Conservation (phyloP, 148 eudicot genomes). For the Chenopodium album region DNA sequence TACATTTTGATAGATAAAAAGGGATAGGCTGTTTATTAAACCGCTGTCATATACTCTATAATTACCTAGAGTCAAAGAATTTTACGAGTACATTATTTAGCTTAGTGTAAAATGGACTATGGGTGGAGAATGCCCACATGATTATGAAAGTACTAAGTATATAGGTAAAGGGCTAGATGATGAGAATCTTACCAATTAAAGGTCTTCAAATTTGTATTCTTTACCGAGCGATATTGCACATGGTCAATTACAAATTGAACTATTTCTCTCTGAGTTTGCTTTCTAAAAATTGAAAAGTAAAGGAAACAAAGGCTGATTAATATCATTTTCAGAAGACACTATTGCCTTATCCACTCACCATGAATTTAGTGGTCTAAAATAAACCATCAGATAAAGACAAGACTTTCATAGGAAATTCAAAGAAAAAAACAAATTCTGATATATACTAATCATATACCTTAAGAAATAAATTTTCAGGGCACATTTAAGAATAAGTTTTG, state of each 20-base stretch:
- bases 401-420: no score
- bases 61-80: not conserved
- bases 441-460: no score
- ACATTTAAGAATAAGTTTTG: no score
- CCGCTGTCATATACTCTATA: not conserved
- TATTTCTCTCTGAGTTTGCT: not conserved
- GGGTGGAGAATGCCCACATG: not conserved
- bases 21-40: not conserved
- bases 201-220: not conserved
- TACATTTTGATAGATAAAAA: not conserved
- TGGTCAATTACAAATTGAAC: not conserved
- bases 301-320: not conserved
- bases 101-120: not conserved
- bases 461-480: no score
- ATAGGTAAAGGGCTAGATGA: not conserved
- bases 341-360: not conserved
- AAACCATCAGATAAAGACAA: not conserved
- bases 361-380: not conserved
- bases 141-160: not conserved
- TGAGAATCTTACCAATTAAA: not conserved
- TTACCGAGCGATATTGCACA: not conserved
- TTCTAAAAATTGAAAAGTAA: not conserved
- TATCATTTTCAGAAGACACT: not conserved
- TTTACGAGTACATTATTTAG: not conserved
- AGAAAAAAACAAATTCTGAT: no score